Base-by-base conservation (phyloP, 1,139 yeast genomes). In the Spathaspora jeffriesii region DNA sequence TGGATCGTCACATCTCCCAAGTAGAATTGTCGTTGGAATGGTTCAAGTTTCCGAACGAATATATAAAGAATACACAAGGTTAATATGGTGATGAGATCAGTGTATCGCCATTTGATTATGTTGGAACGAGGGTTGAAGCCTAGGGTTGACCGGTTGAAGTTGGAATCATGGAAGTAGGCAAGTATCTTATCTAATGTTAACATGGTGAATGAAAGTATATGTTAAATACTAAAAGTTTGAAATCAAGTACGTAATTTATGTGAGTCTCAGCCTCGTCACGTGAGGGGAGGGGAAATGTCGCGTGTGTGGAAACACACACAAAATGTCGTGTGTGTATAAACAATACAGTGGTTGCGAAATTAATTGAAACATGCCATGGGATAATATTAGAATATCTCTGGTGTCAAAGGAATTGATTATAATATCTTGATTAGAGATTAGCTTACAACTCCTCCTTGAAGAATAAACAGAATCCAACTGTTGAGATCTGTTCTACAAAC, bases 1-100 rank as follows among this genome's bases (percentile, higher is more conserved):
- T 85, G 80, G 36, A 88, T 76, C 11, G 74, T 63, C 47, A 66
- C 51, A 54, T 76, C 77, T 51, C 64, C 61, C 28, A 72, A 50
- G 48, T 53, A 76, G 58, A 88, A 88, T 57, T 86, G 92, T 59
- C 93, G 71, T 62, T 86, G 80, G 59, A 85, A 87, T 3, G 93
- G 95, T 47, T 73, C 66, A 38, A 81, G 68, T 47, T 63, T 55
- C 52, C 73, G 74, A 14, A 78, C 70, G n/a, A 80, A 57, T 43
- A 69, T 62, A 58, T 78, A 83, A 5, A 76, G 46, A 1, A 76
- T 53, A 43, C 72, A 60, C 13, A 84, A 65, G 0, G 76, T 47
- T 1, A 69, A 68, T 6, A 82, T 56, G 8, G 79, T 66, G 0
- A 79, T 42, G 10, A 78, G 60, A 60, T 87, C 95, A 2, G 83